Evolutionary conservation across 2,329 filamentous ascomycete genomes (phyloP), one percentile per base, ranked within the genome.

Genomic region (Hypoxylon sp.): DNA sequence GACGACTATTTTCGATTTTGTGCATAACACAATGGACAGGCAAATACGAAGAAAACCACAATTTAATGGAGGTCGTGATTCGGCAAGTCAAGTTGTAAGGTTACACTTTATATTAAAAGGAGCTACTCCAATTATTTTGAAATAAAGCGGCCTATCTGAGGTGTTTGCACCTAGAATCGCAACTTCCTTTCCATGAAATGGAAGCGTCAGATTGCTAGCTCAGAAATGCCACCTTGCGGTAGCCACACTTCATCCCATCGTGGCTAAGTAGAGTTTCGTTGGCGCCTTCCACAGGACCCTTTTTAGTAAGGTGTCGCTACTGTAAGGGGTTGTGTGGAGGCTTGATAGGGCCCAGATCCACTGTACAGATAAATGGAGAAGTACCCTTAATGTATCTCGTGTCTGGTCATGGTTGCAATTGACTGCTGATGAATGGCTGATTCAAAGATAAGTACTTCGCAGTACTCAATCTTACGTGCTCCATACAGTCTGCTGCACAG

Each of bases 271-370:
- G 6, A 53, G 48, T 46, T 61, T 46, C 29, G 47, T 50, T 52
- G 37, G 39, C 34, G 19, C 14, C 46, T 25, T 58, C n/a, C 16
- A 41, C 8, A 34, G 9, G 16, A 21, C 29, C 34, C 41, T 61
- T 54, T 59, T 64, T 60, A 55, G 52, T 29, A 55, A 52, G 41
- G 39, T 47, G 34, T 51, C 25, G 47, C 45, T 60, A 50, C 56
- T 65, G 51, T 65, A 65, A 65, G 62, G 62, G 62, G 62, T 56
- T 45, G 16, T 63, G 60, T 63, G 45, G 34, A 29, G 37, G 45
- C 16, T 21, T 41, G 37, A 41, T 41, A 41, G 37, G 11, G 55
- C 54, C 29, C 14, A 53, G 32, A 48, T 41, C 21, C 34, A 55
- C 50, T 65, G 56, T 65, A 27, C 8, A 37, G 2, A 19, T 21